A percentile compares a stretch with the other conserved stretches of the same genome.
phyloP scores from a whole-genome alignment of 2,329 filamentous ascomycete genomes.

The Lecanicillium sp. region DNA sequence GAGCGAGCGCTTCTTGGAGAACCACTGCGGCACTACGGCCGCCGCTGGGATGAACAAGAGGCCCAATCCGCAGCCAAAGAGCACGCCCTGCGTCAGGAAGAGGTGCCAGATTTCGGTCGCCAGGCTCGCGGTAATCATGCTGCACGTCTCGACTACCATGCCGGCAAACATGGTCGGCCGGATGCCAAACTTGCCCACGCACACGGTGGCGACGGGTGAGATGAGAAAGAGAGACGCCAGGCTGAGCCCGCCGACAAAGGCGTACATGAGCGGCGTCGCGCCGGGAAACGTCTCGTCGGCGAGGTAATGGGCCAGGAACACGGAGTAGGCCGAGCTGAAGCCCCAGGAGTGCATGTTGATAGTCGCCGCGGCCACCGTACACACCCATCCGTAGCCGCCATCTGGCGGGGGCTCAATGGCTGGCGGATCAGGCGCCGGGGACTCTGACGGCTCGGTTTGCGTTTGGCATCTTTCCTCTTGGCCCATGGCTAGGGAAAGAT shows the following conservation, averaged over 20 bases:
- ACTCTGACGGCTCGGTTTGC: too few relatives aligned
- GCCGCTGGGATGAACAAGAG: constrained; percentile 65
- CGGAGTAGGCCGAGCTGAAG: constrained; percentile 21
- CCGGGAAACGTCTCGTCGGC: constrained; percentile 53
- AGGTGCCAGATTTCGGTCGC: constrained; percentile 65
- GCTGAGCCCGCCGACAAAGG: constrained; percentile 57
- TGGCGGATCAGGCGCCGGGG: too few relatives aligned
- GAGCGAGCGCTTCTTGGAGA: constrained; percentile 57
- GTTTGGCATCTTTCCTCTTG: too few relatives aligned
- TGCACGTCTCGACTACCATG: constrained; percentile 53
- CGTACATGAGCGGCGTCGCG: constrained; percentile 56
- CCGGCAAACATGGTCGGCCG: constrained; percentile 57
- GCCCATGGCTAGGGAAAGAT: too few relatives aligned
- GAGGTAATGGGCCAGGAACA: constrained; percentile 51
- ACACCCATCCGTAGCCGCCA: too few relatives aligned
- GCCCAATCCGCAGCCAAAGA: constrained; percentile 73
- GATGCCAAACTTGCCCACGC: constrained; percentile 55
- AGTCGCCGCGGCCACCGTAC: too few relatives aligned
- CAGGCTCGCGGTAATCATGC: constrained; percentile 65
- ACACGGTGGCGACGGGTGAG: constrained; percentile 59
- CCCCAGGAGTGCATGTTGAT: too few relatives aligned
- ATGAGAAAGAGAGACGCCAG: constrained; percentile 48
- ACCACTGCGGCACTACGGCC: constrained; percentile 67
- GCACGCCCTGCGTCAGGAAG: constrained; percentile 65
- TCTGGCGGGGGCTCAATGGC: neutral